Base-by-base conservation (phyloP, 108 stramenopile genomes). In the Nitzschia putrida region DNA sequence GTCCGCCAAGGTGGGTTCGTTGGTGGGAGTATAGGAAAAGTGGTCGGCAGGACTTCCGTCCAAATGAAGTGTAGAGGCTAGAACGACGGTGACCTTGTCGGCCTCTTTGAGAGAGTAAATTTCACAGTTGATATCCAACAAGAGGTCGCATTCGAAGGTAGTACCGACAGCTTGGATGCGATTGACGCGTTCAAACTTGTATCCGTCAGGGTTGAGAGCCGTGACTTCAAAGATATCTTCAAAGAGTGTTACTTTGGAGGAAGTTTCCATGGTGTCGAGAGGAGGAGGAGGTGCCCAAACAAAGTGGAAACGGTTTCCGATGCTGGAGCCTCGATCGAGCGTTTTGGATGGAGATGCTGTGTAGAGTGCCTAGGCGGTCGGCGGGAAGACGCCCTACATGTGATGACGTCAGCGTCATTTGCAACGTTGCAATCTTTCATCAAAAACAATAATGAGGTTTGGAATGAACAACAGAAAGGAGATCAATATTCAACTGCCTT, bases 171-270 rank as follows among this genome's bases (percentile, higher is more conserved):
- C 95, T 24, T 91, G 80, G 24, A 98, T 68, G 16, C 98, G 94
- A 72, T 97, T 95, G 55, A 97, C 96, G 24, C 82, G 64, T 22
- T 90, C 90, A 72, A 92, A 91, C 67, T 88, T 90, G 79, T 90
- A 88, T 18, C 87, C 89, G 40, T 97, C 96, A n/a, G 98, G 97
- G 76, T 98, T 98, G 61, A 98, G 77, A 23, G 88, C 83, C 43
- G 85, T 93, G 21, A 97, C 90, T 73, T 95, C 92, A 76, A 98
- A 98, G 20, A 97, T 96, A 79, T 98, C 98, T 79, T 98, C 96
- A 72, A 98, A 98, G 24, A 98, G 83, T 9, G 93, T 94, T n/a
- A 93, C 90, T 67, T 82, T 87, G 57, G 80, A 83, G 18, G 87
- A 82, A 10, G 82, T 71, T 49, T 86, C 85, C 83, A 88, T 88